These are phyloP conservation scores for Juncus inflexus DNA, from an alignment of 176 grass and related monocot species.

Conservation along the genomic window DNA sequence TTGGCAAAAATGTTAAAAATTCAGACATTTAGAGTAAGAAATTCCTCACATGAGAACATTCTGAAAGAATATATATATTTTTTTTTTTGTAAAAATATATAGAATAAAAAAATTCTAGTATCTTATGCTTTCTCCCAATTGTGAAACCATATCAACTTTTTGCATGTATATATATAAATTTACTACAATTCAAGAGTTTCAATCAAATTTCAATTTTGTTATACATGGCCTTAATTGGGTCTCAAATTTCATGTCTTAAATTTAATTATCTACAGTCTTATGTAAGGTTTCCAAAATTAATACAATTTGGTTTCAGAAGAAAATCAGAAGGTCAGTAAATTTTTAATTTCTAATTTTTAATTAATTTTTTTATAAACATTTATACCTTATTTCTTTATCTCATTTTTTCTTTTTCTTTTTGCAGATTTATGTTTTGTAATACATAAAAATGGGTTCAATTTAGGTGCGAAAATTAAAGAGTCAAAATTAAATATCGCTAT, in stretches of 20 bases:
- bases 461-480: slow-evolving; percentile 18
- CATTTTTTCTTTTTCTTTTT: slow-evolving; percentile 1
- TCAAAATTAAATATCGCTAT: slow-evolving; percentile 29
- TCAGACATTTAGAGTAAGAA: too few species aligned
- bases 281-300: slow-evolving; percentile 5
- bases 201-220: not conserved
- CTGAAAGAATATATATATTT: not conserved
- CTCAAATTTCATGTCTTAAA: slow-evolving; percentile 21
- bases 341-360: too few species aligned
- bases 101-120: not conserved
- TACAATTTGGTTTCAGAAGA: slow-evolving; percentile 4
- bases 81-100: too few species aligned
- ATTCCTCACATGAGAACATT: slow-evolving; percentile 20
- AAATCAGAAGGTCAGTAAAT: slow-evolving; percentile 10
- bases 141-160: slow-evolving; percentile 20
- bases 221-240: slow-evolving; percentile 19
- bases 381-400: not conserved
- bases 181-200: too few species aligned
- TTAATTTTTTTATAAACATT: slow-evolving; percentile 3
- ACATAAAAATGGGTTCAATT: not conserved
- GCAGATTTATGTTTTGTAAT: slow-evolving; percentile 8
- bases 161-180: slow-evolving; percentile 11
- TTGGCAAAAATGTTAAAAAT: too few species aligned
- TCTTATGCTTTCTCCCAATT: slow-evolving; percentile 20
- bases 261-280: slow-evolving; percentile 9